phyloP scores from a whole-genome alignment of 2,329 filamentous ascomycete species.

The Drechslerella dactyloides region DNA sequence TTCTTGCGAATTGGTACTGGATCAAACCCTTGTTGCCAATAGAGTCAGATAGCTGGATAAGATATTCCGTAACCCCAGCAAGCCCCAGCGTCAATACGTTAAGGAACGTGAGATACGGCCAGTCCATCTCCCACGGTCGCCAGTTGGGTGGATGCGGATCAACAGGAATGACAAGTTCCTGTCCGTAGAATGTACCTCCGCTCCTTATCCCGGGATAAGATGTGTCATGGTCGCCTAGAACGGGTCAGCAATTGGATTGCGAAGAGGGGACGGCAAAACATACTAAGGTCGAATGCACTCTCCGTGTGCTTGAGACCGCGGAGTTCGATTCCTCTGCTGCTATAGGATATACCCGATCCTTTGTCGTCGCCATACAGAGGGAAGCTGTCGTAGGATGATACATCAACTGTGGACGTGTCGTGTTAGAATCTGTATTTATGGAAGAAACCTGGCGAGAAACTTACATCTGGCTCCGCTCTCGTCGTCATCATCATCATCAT shows the following conservation, averaged over 20 bases:
- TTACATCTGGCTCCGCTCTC: conserved; percentile 32
- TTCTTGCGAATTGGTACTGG: conserved; percentile 62
- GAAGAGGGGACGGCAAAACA: not conserved
- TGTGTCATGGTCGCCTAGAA: conserved; percentile 33
- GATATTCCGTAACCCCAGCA: conserved; percentile 64
- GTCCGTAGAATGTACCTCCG: conserved; percentile 46
- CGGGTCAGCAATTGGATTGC: not conserved
- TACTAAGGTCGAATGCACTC: conserved; percentile 44
- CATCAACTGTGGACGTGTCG: conserved; percentile 21
- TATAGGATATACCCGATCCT: conserved; percentile 33
- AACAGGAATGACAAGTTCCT: conserved; percentile 41
- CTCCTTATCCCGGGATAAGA: conserved; percentile 33
- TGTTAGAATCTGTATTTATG: conserved; percentile 2
- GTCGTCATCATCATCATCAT: conserved; percentile 12
- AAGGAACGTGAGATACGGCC: conserved; percentile 66
- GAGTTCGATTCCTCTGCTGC: conserved; percentile 40
- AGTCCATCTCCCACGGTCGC: conserved; percentile 70
- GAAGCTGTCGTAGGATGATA: conserved; percentile 47
- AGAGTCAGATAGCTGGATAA: conserved; percentile 63
- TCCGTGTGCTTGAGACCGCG: conserved; percentile 43
- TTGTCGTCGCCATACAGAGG: conserved; percentile 43
- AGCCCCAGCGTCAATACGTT: conserved; percentile 65
- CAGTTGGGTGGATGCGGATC: conserved; percentile 62
- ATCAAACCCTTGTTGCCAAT: conserved; percentile 59
- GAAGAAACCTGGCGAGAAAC: not conserved